Conservation (phyloP, 768 basidiomycete genomes). For the Psilocybe cubensis region DNA sequence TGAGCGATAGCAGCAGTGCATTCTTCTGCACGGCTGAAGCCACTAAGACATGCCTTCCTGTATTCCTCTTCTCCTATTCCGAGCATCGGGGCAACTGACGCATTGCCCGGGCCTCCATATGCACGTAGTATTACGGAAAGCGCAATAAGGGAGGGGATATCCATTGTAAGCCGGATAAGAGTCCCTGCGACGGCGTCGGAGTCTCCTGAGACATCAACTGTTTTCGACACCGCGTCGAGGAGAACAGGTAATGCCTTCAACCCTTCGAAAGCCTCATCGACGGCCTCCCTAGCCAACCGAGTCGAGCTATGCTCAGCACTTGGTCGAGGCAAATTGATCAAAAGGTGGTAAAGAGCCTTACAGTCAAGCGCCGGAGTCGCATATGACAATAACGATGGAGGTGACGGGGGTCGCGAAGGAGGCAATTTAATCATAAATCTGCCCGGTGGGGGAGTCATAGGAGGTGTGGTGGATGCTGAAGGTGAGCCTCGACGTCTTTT, state of each 20-base stretch:
- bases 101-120: constrained; percentile 36
- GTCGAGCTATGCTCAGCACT: constrained; percentile 47
- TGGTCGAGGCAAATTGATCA: constrained; percentile 66
- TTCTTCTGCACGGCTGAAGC: constrained; percentile 81
- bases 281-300: constrained; percentile 74
- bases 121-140: constrained; percentile 67
- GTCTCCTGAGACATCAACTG: constrained; percentile 16
- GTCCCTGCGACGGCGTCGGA: constrained; percentile 40
- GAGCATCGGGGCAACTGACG: constrained; percentile 56
- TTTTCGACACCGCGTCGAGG: constrained; percentile 49
- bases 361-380: constrained; percentile 61
- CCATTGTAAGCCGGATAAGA: constrained; percentile 57
- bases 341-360: constrained; percentile 61
- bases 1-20: constrained; percentile 62
- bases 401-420: constrained; percentile 69
- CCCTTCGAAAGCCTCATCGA: constrained; percentile 76
- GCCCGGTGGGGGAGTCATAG: constrained; percentile 56
- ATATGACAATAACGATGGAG: constrained; percentile 38
- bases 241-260: constrained; percentile 59
- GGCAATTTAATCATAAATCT: constrained; percentile 72
- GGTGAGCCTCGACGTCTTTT: constrained; percentile 48
- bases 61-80: constrained; percentile 67
- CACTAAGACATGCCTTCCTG: constrained; percentile 67
- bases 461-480: constrained; percentile 46
- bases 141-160: constrained; percentile 75